phyloP scores from a whole-genome alignment of 2,329 filamentous ascomycete species.

The Penicillium janthinellum region DNA sequence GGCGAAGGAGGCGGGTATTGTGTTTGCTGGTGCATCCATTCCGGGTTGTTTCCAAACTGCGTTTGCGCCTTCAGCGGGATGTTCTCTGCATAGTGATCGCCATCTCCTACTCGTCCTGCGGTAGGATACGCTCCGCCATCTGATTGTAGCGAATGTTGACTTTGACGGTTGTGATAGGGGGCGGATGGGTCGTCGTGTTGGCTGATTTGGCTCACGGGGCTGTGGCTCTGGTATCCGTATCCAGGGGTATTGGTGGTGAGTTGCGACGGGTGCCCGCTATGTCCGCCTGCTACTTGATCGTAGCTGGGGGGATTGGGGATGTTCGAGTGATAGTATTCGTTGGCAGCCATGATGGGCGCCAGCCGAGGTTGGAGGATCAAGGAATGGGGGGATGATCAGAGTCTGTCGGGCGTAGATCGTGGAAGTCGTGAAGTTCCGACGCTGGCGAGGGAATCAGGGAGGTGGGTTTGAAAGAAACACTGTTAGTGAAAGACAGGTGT shows the following conservation, averaged over 20 bases:
- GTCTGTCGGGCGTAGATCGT: slow-evolving; percentile 2
- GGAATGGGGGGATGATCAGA: slow-evolving; percentile 5
- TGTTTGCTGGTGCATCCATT: slow-evolving; percentile 48
- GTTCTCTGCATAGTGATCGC: slow-evolving; percentile 45
- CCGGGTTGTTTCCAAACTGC: slow-evolving; percentile 40
- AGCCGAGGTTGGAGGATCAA: slow-evolving; percentile 11
- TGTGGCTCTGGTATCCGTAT: slow-evolving; percentile 22
- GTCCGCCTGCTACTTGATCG: slow-evolving; percentile 38
- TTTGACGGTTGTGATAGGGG: slow-evolving; percentile 39
- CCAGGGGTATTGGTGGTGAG: slow-evolving; percentile 28
- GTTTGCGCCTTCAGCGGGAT: slow-evolving; percentile 43
- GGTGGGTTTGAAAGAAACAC: not conserved
- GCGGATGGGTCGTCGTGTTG: slow-evolving; percentile 48
- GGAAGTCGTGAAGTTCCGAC: not conserved
- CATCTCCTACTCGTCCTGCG: slow-evolving; percentile 35
- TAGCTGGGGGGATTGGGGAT: slow-evolving; percentile 36
- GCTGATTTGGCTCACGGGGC: slow-evolving; percentile 24
- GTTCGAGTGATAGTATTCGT: slow-evolving; percentile 65
- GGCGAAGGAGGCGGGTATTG: slow-evolving; percentile 52
- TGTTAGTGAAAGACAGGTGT: not conserved
- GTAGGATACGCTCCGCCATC: slow-evolving; percentile 35
- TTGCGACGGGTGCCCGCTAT: slow-evolving; percentile 36
- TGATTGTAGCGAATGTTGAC: slow-evolving; percentile 40
- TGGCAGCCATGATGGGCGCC: slow-evolving; percentile 58
- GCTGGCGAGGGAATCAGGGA: not conserved